phyloP scores from a whole-genome alignment of 2,329 filamentous ascomycete genomes.

The Fusarium concolor region DNA sequence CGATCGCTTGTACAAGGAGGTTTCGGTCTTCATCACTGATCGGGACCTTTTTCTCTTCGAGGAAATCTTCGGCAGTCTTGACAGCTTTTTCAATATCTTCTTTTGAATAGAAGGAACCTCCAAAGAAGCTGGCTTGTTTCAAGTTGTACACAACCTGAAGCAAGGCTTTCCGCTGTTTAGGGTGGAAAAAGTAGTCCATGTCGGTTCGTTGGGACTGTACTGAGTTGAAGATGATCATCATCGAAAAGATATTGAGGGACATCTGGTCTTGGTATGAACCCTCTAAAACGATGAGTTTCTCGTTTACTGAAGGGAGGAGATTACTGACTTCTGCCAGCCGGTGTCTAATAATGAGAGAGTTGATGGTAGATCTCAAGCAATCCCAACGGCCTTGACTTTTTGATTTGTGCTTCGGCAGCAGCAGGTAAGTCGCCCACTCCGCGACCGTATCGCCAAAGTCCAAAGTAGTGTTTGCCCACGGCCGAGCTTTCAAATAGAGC shows the following conservation, averaged over 20 bases:
- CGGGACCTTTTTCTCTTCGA: constrained; percentile 69
- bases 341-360: constrained; percentile 85
- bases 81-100: constrained; percentile 73
- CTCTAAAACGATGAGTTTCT: constrained; percentile 78
- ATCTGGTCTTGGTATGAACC: constrained; percentile 88
- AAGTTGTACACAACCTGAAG: constrained; percentile 80
- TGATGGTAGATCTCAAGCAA: constrained; percentile 76
- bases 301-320: constrained; percentile 77
- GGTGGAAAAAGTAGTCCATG: constrained; percentile 89
- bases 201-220: constrained; percentile 88
- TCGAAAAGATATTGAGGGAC: constrained; percentile 84
- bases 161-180: constrained; percentile 74
- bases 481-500: constrained; percentile 79
- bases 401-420: constrained; percentile 64
- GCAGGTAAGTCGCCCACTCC: constrained; percentile 80
- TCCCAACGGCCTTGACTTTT: constrained; percentile 68
- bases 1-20: constrained; percentile 73
- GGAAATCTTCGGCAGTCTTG: constrained; percentile 74
- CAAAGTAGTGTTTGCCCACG: constrained; percentile 75
- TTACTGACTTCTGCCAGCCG: constrained; percentile 75
- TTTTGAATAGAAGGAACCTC: constrained; percentile 78
- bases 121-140: constrained; percentile 86
- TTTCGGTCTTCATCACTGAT: constrained; percentile 71
- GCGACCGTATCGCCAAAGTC: constrained; percentile 68
- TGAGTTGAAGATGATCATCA: constrained; percentile 86